Conservation (phyloP, 177 flowering plant species). For the Vitis hybrid region DNA sequence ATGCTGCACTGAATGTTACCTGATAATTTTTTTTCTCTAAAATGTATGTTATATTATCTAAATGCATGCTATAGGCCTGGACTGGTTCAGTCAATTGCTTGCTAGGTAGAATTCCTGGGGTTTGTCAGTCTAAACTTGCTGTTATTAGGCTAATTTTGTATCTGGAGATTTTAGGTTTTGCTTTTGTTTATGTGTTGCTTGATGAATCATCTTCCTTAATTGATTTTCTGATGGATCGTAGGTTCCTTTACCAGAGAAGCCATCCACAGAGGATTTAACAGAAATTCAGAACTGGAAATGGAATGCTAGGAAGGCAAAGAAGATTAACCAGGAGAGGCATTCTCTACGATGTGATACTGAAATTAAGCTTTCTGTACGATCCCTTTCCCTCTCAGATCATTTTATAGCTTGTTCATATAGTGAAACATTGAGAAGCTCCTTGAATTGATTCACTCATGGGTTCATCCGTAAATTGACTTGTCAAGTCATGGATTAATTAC, state of each 20-base stretch:
- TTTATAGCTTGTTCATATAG: not conserved
- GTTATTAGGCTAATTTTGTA: not conserved
- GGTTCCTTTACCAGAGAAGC: slow-evolving; percentile 77
- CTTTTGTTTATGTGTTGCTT: not conserved
- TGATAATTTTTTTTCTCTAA: no score
- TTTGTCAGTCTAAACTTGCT: not conserved
- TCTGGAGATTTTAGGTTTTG: not conserved
- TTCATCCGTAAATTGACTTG: no score
- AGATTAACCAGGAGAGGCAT: slow-evolving; percentile 83
- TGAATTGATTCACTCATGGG: not conserved
- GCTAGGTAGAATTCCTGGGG: no score
- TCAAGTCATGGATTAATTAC: no score
- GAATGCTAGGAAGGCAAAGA: slow-evolving; percentile 68
- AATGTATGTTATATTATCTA: no score
- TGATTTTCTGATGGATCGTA: slow-evolving; percentile 16
- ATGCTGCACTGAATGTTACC: no score
- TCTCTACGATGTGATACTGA: slow-evolving; percentile 86
- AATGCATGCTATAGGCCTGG: no score
- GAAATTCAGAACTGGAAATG: slow-evolving; percentile 73
- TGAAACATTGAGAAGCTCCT: not conserved
- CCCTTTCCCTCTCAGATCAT: slow-evolving; percentile 4
- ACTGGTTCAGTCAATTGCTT: no score
- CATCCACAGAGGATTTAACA: slow-evolving; percentile 48
- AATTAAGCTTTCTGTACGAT: slow-evolving; percentile 84
- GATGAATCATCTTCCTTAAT: not conserved